Base-by-base conservation (phyloP, 176 grass and related monocot species). In the Areca catechu region DNA sequence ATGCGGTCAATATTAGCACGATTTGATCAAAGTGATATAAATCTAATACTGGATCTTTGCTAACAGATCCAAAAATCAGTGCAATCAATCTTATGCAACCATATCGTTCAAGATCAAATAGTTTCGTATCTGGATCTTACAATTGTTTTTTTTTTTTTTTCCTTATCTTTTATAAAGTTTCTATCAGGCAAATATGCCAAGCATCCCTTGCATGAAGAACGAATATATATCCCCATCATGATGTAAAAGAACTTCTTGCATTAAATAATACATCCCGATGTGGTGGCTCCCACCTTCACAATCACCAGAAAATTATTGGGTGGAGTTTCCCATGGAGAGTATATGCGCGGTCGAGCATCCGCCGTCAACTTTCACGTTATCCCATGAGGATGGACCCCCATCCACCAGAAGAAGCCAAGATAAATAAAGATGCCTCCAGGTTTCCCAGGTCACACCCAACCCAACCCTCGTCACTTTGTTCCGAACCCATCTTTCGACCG, bases 361-460 rank as follows among this genome's bases (percentile, higher is more conserved):
- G 14, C 9, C 2, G 34, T 12, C 34, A 12, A 12, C 34, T 12
- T 10, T 43, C 9, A 43, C 9, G 34, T 43, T 12, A 43, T 12
- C 34, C 34, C 10, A 43, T 43, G 10, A 12, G 1, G 34, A 43
- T 43, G 34, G 2, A 10, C 34, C 34, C 3, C 61, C 70, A 24
- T 24, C 9, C 61, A 55, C 58, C 57, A 56, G 69, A 70, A 56
- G 0, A 69, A 37, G 48, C 54, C 54, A 54, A 23, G 22, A 56
- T 16, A 29, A 10, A n/a, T n/a, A n/a, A 18, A 22, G 43, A 1
- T 49, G 3, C 2, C 24, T 27, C 5, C 34, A 43, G 9, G 9
- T 19, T 58, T 7, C 58, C 53, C 73, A 24, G 52, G 61, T 75
- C 50, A 19, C 47, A 27, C 47, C 73, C 63, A 73, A 73, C 77